Evolutionary conservation across 2,329 filamentous ascomycete genomes (phyloP).

Genomic region (Coleophoma crateriformis): DNA sequence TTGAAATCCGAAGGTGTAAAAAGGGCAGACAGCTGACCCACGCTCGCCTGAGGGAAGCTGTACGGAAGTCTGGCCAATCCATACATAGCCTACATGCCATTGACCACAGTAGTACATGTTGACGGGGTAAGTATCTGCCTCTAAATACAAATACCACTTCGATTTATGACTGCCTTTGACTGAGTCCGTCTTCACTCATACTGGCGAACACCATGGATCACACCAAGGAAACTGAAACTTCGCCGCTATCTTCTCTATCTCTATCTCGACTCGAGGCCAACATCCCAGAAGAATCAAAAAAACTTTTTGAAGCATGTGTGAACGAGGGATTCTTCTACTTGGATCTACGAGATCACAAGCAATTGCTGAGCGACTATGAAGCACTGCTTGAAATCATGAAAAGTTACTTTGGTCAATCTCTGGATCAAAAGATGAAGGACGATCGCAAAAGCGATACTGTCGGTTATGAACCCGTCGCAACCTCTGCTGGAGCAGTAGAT

Average conservation of each 20-base stretch:
- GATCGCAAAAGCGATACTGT: conserved; percentile 2
- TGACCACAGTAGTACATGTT: not conserved
- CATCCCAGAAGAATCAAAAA: not conserved
- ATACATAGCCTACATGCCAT: not conserved
- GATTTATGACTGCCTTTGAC: not conserved
- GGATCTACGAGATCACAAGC: conserved; percentile 1
- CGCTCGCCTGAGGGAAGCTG: not conserved
- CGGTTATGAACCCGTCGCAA: conserved; percentile 4
- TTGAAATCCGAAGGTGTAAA: not conserved
- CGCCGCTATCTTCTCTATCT: not conserved
- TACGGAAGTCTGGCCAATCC: not conserved
- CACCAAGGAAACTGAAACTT: not conserved
- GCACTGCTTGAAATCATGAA: conserved; percentile 3
- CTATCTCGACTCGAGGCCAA: conserved; percentile 1
- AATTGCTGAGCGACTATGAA: conserved; percentile 2
- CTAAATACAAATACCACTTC: not conserved
- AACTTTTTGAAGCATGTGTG: conserved; percentile 2
- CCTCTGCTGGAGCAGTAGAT: conserved; percentile 1
- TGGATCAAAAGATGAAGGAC: conserved; percentile 5
- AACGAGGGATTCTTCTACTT: conserved; percentile 6
- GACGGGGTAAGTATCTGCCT: not conserved
- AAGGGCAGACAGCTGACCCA: not conserved
- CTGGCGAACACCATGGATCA: not conserved
- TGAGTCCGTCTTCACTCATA: conserved; percentile 1
- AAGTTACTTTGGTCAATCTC: conserved; percentile 3